Evolutionary conservation across 169 alveolate species (phyloP).

Genomic region (Toxoplasma gondii): DNA sequence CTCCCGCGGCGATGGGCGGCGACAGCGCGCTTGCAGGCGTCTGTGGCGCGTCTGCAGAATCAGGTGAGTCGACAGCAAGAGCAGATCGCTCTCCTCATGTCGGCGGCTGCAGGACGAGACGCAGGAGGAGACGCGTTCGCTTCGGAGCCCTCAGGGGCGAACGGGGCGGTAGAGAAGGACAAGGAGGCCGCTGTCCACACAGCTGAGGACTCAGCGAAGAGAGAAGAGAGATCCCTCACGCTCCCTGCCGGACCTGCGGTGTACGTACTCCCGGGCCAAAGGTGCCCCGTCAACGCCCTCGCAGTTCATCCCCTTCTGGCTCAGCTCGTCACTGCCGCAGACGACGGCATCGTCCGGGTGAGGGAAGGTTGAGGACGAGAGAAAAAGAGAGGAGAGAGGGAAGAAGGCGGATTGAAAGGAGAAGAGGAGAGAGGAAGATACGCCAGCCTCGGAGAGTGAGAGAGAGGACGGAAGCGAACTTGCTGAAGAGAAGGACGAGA

Average conservation of each 20-base stretch:
- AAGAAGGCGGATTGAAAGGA: no score
- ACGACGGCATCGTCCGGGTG: conserved; percentile 58
- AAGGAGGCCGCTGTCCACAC: not conserved
- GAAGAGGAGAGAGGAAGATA: no score
- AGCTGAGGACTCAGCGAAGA: not conserved
- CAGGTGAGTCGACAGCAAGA: conserved; percentile 54
- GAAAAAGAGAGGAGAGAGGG: not conserved
- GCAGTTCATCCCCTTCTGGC: conserved; percentile 52
- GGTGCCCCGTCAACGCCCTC: conserved; percentile 39
- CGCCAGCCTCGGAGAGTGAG: no score
- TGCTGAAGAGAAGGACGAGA: no score
- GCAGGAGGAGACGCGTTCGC: conserved; percentile 3
- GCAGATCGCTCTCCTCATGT: conserved; percentile 39
- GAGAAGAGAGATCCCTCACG: not conserved
- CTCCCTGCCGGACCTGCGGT: not conserved
- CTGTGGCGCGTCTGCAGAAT: conserved; percentile 45
- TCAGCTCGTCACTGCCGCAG: conserved; percentile 53
- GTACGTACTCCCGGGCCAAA: conserved; percentile 29
- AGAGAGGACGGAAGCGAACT: no score
- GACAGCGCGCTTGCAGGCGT: conserved; percentile 57
- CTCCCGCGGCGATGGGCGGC: conserved; percentile 59
- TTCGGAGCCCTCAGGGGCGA: conserved; percentile 8
- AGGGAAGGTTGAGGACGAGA: not conserved
- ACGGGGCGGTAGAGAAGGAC: not conserved
- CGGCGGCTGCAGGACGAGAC: conserved; percentile 40